Conservation (phyloP, 2,329 filamentous ascomycete genomes). For the Paraphoma sp. region DNA sequence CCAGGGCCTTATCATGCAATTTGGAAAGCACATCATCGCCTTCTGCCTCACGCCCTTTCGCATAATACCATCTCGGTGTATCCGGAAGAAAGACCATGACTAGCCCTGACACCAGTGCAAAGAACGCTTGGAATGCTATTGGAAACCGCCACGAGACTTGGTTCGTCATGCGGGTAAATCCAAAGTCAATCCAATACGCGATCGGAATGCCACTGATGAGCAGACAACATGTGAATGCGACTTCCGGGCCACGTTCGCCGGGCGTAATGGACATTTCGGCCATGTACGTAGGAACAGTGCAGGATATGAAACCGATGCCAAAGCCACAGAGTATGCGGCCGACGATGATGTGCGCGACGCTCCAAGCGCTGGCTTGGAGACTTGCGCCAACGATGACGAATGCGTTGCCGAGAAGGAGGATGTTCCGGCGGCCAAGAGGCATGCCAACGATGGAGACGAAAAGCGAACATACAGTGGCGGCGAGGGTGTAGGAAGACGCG, state of each 20-base stretch:
- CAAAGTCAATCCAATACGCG: conserved; percentile 59
- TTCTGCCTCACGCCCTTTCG: conserved; percentile 50
- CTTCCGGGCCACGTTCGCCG: conserved; percentile 46
- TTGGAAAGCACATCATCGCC: conserved; percentile 55
- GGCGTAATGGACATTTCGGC: conserved; percentile 21
- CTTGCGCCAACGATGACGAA: conserved; percentile 55
- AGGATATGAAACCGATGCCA: conserved; percentile 55
- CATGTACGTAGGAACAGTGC: conserved; percentile 46
- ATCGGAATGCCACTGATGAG: conserved; percentile 56
- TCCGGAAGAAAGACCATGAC: conserved; percentile 55
- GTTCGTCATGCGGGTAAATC: conserved; percentile 52
- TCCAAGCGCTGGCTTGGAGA: conserved; percentile 52
- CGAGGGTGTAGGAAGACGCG: conserved; percentile 14
- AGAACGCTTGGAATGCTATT: conserved; percentile 57
- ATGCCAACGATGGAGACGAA: conserved; percentile 56
- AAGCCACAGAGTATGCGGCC: conserved; percentile 54
- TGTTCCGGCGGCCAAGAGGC: conserved; percentile 53
- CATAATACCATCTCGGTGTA: conserved; percentile 54
- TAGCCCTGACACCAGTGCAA: conserved; percentile 51
- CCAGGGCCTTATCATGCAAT: conserved; percentile 28
- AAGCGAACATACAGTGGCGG: conserved; percentile 52
- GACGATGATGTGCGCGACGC: conserved; percentile 56
- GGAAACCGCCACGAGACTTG: conserved; percentile 54
- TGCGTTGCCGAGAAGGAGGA: conserved; percentile 53
- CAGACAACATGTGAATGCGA: conserved; percentile 54